Evolutionary conservation across 2,329 filamentous ascomycete genomes (phyloP).

Genomic region (Phoma sp.): DNA sequence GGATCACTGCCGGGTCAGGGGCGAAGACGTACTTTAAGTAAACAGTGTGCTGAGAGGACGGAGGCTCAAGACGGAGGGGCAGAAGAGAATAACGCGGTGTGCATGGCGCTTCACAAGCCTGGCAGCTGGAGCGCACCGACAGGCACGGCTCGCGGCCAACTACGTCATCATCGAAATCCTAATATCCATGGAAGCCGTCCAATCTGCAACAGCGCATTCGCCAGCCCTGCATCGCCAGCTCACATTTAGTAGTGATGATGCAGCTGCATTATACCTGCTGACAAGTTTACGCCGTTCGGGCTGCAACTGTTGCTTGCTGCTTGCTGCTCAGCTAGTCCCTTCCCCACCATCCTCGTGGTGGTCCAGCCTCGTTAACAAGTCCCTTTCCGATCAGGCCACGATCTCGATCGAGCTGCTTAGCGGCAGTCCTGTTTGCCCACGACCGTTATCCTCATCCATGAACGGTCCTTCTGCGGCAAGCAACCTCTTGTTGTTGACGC

Average conservation of each 20-base stretch:
- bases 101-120: constrained; percentile 10
- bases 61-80: constrained; percentile 14
- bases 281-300: not conserved
- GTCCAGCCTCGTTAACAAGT: not conserved
- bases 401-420: constrained; percentile 10
- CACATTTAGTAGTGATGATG: constrained; percentile 12
- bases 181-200: constrained; percentile 15
- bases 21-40: constrained; percentile 17
- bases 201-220: constrained; percentile 12
- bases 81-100: constrained; percentile 17
- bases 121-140: constrained; percentile 13
- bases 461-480: constrained; percentile 14
- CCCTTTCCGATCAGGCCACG: not conserved
- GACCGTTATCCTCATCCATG: not conserved
- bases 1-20: constrained; percentile 37
- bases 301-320: not conserved
- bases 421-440: not conserved
- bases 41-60: constrained; percentile 17
- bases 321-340: not conserved
- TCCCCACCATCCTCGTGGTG: constrained; percentile 10
- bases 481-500: constrained; percentile 3
- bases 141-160: constrained; percentile 1
- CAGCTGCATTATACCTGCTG: not conserved
- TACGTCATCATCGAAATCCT: constrained; percentile 17
- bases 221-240: constrained; percentile 11